Conservation (phyloP, 2,329 filamentous ascomycete species). For the Ascochyta koolunga region DNA sequence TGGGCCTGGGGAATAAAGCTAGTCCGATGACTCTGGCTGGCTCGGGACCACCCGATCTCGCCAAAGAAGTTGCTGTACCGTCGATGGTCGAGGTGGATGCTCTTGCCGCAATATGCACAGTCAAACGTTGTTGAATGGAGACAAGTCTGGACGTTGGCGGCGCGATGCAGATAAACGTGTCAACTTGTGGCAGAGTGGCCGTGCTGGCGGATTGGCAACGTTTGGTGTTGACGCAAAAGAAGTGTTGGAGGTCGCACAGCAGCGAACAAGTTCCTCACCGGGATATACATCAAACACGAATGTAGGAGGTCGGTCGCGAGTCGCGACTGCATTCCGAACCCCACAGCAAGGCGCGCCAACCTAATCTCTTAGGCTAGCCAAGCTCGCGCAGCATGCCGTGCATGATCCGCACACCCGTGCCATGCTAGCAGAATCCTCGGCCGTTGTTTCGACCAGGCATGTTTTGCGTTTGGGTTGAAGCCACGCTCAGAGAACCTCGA, state of each 20-base stretch:
- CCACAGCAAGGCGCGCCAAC: slow-evolving; percentile 1
- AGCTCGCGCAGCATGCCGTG: slow-evolving; percentile 7
- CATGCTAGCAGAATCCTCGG: slow-evolving; percentile 5
- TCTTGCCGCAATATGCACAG: neutral
- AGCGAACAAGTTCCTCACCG: slow-evolving; percentile 4
- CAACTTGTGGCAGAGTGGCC: neutral
- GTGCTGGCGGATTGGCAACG: slow-evolving; percentile 6
- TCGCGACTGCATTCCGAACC: slow-evolving; percentile 1
- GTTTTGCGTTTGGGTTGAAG: neutral
- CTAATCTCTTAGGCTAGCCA: neutral
- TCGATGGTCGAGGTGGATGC: neutral
- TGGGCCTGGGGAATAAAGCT: neutral
- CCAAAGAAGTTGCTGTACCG: neutral
- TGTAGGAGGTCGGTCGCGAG: slow-evolving; percentile 5
- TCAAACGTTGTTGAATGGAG: neutral
- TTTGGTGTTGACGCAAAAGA: slow-evolving; percentile 11
- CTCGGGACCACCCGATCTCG: slow-evolving; percentile 8
- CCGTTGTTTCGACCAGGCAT: neutral
- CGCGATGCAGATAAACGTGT: slow-evolving; percentile 3
- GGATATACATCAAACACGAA: slow-evolving; percentile 6
- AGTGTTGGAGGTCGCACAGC: slow-evolving; percentile 7
- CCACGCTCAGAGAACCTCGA: neutral
- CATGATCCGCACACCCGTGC: slow-evolving; percentile 6
- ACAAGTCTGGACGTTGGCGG: neutral
- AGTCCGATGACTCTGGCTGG: slow-evolving; percentile 3